phyloP scores from a whole-genome alignment of 164 flowering plant species.

The Malania oleifera region DNA sequence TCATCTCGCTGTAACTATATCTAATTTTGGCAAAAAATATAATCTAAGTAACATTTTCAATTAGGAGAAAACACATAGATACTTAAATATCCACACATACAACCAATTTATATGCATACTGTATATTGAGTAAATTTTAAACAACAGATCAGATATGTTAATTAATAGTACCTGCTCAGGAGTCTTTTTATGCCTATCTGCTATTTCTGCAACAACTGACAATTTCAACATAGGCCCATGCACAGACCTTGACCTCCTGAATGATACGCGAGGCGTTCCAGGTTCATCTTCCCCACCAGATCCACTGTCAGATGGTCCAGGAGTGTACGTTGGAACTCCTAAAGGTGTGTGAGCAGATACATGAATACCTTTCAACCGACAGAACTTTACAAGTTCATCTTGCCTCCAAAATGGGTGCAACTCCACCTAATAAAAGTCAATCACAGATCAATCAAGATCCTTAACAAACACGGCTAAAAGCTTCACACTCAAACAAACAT shows the following conservation, averaged over 20 bases:
- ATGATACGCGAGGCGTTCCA: constrained; percentile 62
- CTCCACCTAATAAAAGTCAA: constrained; percentile 40
- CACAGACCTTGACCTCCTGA: constrained; percentile 64
- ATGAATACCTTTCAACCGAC: constrained; percentile 58
- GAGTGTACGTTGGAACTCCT: constrained; percentile 50
- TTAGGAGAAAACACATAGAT: too few relatives aligned
- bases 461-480: too few relatives aligned
- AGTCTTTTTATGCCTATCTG: constrained; percentile 52
- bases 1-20: too few relatives aligned
- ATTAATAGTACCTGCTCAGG: constrained; percentile 54
- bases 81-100: too few relatives aligned
- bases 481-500: too few relatives aligned
- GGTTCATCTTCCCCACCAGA: constrained; percentile 64
- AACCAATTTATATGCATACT: too few relatives aligned
- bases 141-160: too few relatives aligned
- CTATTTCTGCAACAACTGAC: constrained; percentile 57
- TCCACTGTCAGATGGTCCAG: constrained; percentile 44
- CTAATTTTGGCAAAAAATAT: too few relatives aligned
- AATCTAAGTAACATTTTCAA: too few relatives aligned
- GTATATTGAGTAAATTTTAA: too few relatives aligned
- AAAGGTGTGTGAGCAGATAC: constrained; percentile 73
- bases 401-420: constrained; percentile 77
- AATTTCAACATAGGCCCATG: constrained; percentile 72
- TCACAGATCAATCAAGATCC: constrained; percentile 9
- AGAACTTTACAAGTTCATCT: constrained; percentile 66